Evolutionary conservation across 2,329 filamentous ascomycete genomes (phyloP), one percentile per base, ranked within the genome.

Genomic region (Cordyceps javanica): DNA sequence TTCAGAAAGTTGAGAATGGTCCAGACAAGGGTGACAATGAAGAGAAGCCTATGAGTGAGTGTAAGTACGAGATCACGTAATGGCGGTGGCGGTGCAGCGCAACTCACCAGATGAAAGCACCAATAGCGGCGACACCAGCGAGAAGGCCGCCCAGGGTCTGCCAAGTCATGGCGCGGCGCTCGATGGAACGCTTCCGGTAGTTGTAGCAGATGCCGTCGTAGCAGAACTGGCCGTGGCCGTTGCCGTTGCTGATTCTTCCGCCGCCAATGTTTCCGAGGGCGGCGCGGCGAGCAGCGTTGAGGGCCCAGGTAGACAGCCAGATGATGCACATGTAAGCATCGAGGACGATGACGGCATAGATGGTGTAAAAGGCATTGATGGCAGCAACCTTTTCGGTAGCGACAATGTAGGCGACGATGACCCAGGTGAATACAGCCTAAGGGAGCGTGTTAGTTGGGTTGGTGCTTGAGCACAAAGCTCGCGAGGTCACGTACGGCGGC

Each of bases 371-470:
- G 1, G 55, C 25, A 21, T 67, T 72, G 39, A 73, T 67, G 5
- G 63, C 59, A 7, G 67, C 10, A 16, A 75, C 59, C 56, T 72
- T 76, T 58, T 78, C 76, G 21, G 75, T 67, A 3, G 75, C 60
- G 61, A 79, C 51, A 21, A 67, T 63, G 66, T 80, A 80, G 11
- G 66, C 62, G 32, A 77, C 65, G 42, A 73, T 66, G 32, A 78
- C 51, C 75, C 76, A 79, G 25, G 77, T 79, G 61, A 80, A 68
- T 60, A 80, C 54, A 16, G 69, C 65, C 77, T 79, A 21, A 36
- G 39, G 39, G 3, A 30, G 36, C 53, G 25, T 46, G 54, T 60
- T 55, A 60, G 63, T 62, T 9, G 53, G 8, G 13, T 1, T 5
- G 36, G 21, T n/a, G 7, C 11, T n/a, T n/a, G 30, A 11, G 7